Evolutionary conservation across 371 early-diverging fungal species (phyloP).

Genomic region (Paramicrosporidium saccamoebae): DNA sequence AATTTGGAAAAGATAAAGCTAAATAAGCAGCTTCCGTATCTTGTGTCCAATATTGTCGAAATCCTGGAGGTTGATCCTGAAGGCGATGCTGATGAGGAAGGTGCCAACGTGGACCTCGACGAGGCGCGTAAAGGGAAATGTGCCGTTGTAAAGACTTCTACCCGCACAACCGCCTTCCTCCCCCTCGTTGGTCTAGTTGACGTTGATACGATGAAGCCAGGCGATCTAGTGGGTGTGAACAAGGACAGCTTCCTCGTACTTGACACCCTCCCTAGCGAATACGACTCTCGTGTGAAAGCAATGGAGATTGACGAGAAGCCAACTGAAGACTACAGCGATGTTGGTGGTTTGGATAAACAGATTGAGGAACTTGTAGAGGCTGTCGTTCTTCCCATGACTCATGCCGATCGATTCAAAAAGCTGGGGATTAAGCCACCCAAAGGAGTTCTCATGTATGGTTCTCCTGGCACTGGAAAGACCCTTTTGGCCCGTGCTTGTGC

Average conservation of each 20-base stretch:
- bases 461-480: constrained; percentile 91
- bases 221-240: constrained; percentile 97
- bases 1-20: constrained; percentile 96
- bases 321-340: constrained; percentile 92
- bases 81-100: constrained; percentile 49
- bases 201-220: constrained; percentile 64
- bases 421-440: constrained; percentile 94
- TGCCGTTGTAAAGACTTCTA: constrained; percentile 89
- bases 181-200: constrained; percentile 95
- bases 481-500: constrained; percentile 94
- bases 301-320: constrained; percentile 99
- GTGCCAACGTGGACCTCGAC: constrained; percentile 71
- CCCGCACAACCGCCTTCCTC: constrained; percentile 85
- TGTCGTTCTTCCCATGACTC: constrained; percentile 91
- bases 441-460: constrained; percentile 95
- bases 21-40: constrained; percentile 93
- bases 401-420: constrained; percentile 79
- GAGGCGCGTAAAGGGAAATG: constrained; percentile 76
- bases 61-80: constrained; percentile 71
- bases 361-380: constrained; percentile 97
- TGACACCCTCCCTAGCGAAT: constrained; percentile 94
- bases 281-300: constrained; percentile 95
- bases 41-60: constrained; percentile 97
- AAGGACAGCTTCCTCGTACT: constrained; percentile 96
- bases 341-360: constrained; percentile 96